Percentiles rank a stretch among this genome's conserved stretches.
Conservation (phyloP, 139 green algal species). For the Chlamydomonas schloesseri region DNA sequence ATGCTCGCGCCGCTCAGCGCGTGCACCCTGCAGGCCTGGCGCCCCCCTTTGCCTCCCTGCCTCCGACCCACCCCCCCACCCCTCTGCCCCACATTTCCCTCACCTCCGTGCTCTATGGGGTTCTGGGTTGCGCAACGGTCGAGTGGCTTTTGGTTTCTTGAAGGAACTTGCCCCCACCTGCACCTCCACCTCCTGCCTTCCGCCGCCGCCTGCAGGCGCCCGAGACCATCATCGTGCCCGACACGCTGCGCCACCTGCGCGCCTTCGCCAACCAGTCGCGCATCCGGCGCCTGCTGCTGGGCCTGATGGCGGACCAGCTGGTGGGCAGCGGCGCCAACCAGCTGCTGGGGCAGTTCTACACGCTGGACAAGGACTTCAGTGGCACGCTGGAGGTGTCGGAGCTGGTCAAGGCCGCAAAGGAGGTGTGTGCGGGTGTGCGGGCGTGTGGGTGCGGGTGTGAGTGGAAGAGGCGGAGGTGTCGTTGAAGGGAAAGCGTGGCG, state of each 20-base stretch:
- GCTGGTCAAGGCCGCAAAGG: conserved; percentile 53
- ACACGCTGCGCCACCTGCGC: conserved; percentile 61
- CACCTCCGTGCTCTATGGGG: too few relatives aligned
- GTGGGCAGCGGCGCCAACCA: conserved; percentile 29
- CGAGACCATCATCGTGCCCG: conserved; percentile 39
- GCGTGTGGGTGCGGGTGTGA: neutral
- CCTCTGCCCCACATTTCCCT: too few relatives aligned
- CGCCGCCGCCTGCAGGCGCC: conserved; percentile 13
- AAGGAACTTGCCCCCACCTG: neutral
- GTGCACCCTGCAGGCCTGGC: too few relatives aligned
- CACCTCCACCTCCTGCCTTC: neutral
- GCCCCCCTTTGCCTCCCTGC: too few relatives aligned
- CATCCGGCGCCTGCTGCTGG: conserved; percentile 66
- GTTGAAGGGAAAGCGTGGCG: too few relatives aligned
- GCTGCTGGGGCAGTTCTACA: conserved; percentile 59
- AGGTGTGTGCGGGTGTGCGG: conserved; percentile 37
- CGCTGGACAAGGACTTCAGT: conserved; percentile 57
- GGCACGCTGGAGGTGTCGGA: conserved; percentile 64
- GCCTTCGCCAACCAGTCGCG: conserved; percentile 62
- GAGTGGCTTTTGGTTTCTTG: too few relatives aligned
- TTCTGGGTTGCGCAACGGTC: too few relatives aligned
- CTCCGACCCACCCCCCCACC: too few relatives aligned
- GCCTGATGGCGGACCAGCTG: conserved; percentile 60
- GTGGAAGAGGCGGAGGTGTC: too few relatives aligned
- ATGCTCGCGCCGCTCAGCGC: too few relatives aligned